A percentile compares a stretch with the other conserved stretches of the same genome.
phyloP scores from a whole-genome alignment of 768 basidiomycete species.

The Termitomyces sp. region DNA sequence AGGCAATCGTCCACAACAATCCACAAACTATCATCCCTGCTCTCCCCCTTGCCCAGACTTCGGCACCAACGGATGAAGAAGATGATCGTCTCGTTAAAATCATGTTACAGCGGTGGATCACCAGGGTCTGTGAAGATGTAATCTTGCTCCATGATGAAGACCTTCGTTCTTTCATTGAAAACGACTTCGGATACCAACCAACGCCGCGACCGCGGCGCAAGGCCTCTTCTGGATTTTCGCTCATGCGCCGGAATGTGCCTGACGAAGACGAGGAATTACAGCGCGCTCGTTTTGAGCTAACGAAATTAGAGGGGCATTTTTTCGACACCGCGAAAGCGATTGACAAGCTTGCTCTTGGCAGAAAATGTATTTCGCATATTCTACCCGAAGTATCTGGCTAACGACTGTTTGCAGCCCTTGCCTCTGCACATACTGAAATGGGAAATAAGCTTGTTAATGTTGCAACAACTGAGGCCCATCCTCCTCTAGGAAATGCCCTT shows the following conservation, averaged over 20 bases:
- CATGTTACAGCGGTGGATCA: conserved; percentile 93
- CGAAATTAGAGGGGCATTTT: conserved; percentile 87
- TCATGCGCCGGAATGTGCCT: conserved; percentile 75
- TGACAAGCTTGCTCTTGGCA: conserved; percentile 73
- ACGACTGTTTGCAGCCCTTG: conserved; percentile 49
- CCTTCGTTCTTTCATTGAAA: conserved; percentile 90
- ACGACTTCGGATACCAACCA: conserved; percentile 94
- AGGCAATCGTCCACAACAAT: conserved; percentile 81
- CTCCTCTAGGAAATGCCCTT: conserved; percentile 75
- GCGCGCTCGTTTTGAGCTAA: conserved; percentile 84
- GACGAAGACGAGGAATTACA: conserved; percentile 95
- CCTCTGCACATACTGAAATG: conserved; percentile 77
- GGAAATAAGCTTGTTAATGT: conserved; percentile 90
- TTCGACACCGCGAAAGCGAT: conserved; percentile 90
- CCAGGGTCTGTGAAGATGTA: conserved; percentile 87
- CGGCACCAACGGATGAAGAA: conserved; percentile 96
- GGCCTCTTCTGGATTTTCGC: conserved; percentile 64
- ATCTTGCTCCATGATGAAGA: conserved; percentile 90
- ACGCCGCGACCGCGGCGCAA: conserved; percentile 72
- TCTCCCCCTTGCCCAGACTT: conserved; percentile 92
- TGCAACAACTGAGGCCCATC: conserved; percentile 84
- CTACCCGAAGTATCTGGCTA: neutral
- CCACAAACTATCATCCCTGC: conserved; percentile 97
- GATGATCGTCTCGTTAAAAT: conserved; percentile 94
- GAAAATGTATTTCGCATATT: conserved; percentile 54